Conservation (phyloP, 441 rosid species). For the Hura crepitans region DNA sequence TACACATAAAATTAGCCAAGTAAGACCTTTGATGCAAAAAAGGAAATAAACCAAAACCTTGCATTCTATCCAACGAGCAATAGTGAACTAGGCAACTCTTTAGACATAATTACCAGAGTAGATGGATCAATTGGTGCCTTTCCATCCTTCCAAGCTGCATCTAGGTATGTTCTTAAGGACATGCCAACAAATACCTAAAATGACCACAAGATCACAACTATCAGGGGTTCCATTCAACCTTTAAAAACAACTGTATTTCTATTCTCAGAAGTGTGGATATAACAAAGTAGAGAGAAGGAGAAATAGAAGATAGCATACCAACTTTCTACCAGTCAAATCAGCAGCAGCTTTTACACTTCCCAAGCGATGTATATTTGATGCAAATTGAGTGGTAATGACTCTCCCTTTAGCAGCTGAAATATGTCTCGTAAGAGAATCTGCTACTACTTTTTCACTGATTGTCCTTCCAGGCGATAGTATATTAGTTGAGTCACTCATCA, state of each 20-base stretch:
- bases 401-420: constrained; percentile 84
- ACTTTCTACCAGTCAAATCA: constrained; percentile 79
- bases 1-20: neutral
- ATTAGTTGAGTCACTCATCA: constrained; percentile 99
- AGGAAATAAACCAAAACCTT: neutral
- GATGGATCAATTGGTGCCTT: constrained; percentile 95
- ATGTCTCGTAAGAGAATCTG: constrained; percentile 66
- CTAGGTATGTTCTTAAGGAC: constrained; percentile 91
- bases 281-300: neutral
- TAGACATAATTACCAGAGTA: constrained; percentile 54
- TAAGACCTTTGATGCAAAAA: neutral
- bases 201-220: constrained; percentile 19
- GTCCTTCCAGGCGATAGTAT: constrained; percentile 93
- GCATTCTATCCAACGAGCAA: neutral
- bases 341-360: constrained; percentile 99
- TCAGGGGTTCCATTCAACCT: constrained; percentile 9
- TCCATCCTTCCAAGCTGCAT: constrained; percentile 99
- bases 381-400: constrained; percentile 92
- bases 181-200: constrained; percentile 89
- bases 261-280: neutral
- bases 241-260: neutral
- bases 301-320: constrained; percentile 44
- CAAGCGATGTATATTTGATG: constrained; percentile 89
- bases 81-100: constrained; percentile 7
- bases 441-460: constrained; percentile 73